Evolutionary conservation across 1,284 basidiomycete genomes (phyloP), one percentile per base, ranked within the genome.

Genomic region (Peniophora sp.): DNA sequence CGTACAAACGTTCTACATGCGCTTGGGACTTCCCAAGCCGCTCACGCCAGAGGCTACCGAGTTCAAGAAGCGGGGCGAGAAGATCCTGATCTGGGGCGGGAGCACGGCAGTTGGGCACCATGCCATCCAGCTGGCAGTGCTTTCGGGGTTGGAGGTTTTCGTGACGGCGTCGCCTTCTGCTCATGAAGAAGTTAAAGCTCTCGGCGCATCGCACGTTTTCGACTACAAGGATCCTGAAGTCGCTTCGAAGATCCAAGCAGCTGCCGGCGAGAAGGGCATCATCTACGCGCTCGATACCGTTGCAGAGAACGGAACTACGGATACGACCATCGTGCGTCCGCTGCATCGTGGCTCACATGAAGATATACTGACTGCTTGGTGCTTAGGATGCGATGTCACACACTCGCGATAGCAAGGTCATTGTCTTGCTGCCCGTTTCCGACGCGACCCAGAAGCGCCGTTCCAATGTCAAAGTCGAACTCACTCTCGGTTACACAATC

Each of bases 191-290:
- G 59, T 75, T 52, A 67, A 67, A 54, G 55, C 60, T 1, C 62
- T 67, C 24, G 74, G 75, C 9, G 74, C 73, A 0, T 63, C 68
- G 43, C 59, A 57, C 9, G 64, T 67, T 6, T 67, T 74, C 56
- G 65, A 70, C 54, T 65, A 63, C 51, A 46, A 52, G 20, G 65
- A 62, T 49, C 52, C 59, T 14, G 56, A 61, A 18, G 56, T 58
- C 18, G 48, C 53, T 2, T 34, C 44, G 2, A 58, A 62, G 41
- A 64, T 66, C 44, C 45, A 51, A 23, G 47, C 48, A 6, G 47
- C 49, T 17, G 54, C 58, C 3, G 49, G 51, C 2, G 42, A n/a
- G 15, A 24, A 42, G 8, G 49, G 49, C 17, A n/a, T 44, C 12
- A n/a, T 18, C 3, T 34, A 27, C 46, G 46, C 45, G 3, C 9